These are phyloP conservation scores for Diaporthe sp. DNA, from an alignment of 2,329 filamentous ascomycete species.

Conservation along the genomic window DNA sequence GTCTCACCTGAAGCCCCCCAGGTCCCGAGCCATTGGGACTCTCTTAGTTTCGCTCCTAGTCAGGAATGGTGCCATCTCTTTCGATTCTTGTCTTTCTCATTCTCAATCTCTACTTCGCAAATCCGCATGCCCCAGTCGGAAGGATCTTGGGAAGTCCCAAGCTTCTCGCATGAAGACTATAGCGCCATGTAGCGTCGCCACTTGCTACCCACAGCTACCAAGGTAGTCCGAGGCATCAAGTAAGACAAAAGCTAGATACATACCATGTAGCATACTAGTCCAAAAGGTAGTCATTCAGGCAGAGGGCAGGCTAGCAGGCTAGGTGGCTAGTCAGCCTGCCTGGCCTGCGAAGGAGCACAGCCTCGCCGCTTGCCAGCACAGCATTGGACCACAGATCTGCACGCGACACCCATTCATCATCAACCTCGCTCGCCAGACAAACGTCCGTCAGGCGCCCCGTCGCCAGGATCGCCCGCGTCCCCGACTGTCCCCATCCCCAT, in stretches of 20 bases:
- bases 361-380: slow-evolving; percentile 26
- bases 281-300: too few species aligned
- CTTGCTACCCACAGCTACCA: slow-evolving; percentile 8
- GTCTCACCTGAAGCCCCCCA: slow-evolving; percentile 29
- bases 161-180: slow-evolving; percentile 15
- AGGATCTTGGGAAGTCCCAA: slow-evolving; percentile 10
- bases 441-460: background rate
- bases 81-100: background rate
- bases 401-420: slow-evolving; percentile 2
- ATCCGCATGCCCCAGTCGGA: background rate
- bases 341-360: slow-evolving; percentile 5
- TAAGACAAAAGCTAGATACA: background rate
- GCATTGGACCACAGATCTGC: slow-evolving; percentile 20
- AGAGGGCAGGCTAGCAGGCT: too few species aligned
- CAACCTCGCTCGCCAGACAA: background rate
- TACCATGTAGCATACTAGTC: background rate
- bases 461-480: background rate
- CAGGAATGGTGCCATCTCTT: slow-evolving; percentile 21
- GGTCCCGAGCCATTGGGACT: slow-evolving; percentile 25
- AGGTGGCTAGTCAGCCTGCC: background rate
- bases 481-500: too few species aligned
- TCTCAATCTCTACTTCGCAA: background rate
- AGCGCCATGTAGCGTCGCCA: slow-evolving; percentile 23
- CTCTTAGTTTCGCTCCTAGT: slow-evolving; percentile 20
- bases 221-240: background rate